Percentiles rank a stretch among this genome's conserved stretches.
These are phyloP conservation scores for Przewalskia tangutica DNA, from an alignment of 257 asterid species.

Conservation along the genomic window DNA sequence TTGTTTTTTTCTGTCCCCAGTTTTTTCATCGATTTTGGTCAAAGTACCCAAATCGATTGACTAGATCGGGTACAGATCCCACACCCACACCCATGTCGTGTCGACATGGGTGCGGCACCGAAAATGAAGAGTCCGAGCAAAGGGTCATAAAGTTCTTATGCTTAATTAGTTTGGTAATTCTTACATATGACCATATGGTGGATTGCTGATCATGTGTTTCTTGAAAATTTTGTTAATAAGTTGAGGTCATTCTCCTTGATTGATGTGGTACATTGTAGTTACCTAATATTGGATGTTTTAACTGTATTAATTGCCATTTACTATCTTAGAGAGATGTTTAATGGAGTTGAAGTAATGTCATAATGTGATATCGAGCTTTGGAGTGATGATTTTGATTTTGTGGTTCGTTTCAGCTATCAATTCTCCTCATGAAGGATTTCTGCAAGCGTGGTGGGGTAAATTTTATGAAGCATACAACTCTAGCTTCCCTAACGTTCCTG, in stretches of 20 bases:
- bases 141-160: background rate
- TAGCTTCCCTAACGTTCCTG: background rate
- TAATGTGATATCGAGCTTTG: background rate
- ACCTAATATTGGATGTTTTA: background rate
- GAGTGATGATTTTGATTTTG: background rate
- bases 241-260: too few relatives aligned
- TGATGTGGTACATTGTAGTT: background rate
- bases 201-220: background rate
- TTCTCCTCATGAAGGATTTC: slow-evolving; percentile 19
- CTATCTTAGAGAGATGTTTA: background rate
- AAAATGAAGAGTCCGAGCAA: too few relatives aligned
- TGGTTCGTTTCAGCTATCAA: slow-evolving; percentile 7
- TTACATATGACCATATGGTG: background rate
- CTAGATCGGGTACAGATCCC: too few relatives aligned
- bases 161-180: background rate
- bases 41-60: too few relatives aligned
- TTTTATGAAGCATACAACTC: slow-evolving; percentile 12
- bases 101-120: too few relatives aligned
- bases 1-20: too few relatives aligned
- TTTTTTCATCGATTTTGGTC: too few relatives aligned
- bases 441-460: slow-evolving; percentile 21
- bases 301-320: background rate
- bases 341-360: background rate
- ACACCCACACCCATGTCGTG: too few relatives aligned
- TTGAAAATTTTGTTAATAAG: background rate